Conservation (phyloP, 106 monocot genomes). For the Gastrodia elata region DNA sequence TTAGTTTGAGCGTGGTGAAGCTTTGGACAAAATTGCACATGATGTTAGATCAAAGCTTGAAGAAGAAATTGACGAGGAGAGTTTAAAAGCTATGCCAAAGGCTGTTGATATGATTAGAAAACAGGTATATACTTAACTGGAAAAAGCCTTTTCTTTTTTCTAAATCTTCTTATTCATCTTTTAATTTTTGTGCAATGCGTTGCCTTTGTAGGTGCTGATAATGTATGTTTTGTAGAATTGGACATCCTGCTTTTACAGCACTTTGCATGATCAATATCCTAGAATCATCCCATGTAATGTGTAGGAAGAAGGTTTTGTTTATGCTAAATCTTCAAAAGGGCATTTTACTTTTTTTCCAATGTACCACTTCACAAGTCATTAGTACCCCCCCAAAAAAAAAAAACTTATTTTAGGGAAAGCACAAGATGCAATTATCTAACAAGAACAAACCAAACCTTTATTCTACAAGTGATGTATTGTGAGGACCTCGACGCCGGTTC, state of each 20-base stretch:
- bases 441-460: too few species aligned
- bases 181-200: not conserved
- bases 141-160: not conserved
- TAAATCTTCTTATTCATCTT: not conserved
- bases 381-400: not conserved
- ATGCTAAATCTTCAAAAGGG: not conserved
- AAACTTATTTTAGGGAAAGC: not conserved
- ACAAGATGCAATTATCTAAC: too few species aligned
- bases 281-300: not conserved
- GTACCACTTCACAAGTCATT: not conserved
- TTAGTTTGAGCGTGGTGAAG: constrained; percentile 96
- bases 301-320: not conserved
- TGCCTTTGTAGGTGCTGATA: not conserved
- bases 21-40: constrained; percentile 82
- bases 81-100: constrained; percentile 68
- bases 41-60: constrained; percentile 67
- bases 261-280: not conserved
- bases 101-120: constrained; percentile 78
- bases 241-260: not conserved
- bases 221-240: not conserved
- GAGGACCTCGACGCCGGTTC: too few species aligned
- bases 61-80: constrained; percentile 88
- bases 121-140: constrained; percentile 36
- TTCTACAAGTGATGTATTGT: too few species aligned
- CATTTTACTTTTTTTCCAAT: not conserved